phyloP scores from a whole-genome alignment of 2,329 filamentous ascomycete species.

The Diaporthe ilicicola region DNA sequence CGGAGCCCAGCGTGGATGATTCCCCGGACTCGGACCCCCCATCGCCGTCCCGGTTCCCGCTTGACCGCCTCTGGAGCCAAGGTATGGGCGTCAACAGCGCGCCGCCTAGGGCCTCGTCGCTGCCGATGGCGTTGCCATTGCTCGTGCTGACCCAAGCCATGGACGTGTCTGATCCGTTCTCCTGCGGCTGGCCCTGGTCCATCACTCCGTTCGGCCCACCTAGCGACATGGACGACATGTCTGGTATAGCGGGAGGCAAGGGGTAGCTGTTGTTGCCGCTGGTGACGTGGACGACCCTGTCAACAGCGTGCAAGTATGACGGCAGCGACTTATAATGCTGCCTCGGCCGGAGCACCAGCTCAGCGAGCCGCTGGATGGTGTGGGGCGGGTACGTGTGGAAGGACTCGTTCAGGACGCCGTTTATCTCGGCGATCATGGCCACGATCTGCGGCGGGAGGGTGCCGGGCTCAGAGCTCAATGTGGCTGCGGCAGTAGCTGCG shows the following conservation, averaged over 20 bases:
- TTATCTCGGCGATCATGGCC: constrained; percentile 69
- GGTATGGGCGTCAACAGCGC: constrained; percentile 93
- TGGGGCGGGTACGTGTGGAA: constrained; percentile 85
- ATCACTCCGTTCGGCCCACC: constrained; percentile 76
- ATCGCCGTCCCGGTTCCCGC: constrained; percentile 37
- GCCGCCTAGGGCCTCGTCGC: constrained; percentile 88
- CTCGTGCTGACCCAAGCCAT: constrained; percentile 54
- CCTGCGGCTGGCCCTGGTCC: constrained; percentile 48
- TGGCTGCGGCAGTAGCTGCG: constrained; percentile 51
- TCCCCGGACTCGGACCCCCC: constrained; percentile 32
- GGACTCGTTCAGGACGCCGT: constrained; percentile 65
- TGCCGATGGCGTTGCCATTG: constrained; percentile 61
- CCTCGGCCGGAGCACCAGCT: constrained; percentile 81
- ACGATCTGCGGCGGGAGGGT: constrained; percentile 71
- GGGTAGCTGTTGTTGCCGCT: constrained; percentile 84
- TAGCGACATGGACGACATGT: constrained; percentile 62
- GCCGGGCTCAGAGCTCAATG: constrained; percentile 47
- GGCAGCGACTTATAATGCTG: constrained; percentile 83
- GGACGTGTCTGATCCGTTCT: constrained; percentile 48
- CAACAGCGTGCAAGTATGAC: constrained; percentile 88
- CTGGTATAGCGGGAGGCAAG: constrained; percentile 72
- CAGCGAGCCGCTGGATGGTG: constrained; percentile 89
- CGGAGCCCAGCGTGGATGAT: constrained; percentile 29
- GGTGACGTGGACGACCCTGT: constrained; percentile 90
- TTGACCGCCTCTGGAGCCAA: constrained; percentile 69